phyloP scores from a whole-genome alignment of 1,284 basidiomycete species.

The Microbotryum scabiosae region DNA sequence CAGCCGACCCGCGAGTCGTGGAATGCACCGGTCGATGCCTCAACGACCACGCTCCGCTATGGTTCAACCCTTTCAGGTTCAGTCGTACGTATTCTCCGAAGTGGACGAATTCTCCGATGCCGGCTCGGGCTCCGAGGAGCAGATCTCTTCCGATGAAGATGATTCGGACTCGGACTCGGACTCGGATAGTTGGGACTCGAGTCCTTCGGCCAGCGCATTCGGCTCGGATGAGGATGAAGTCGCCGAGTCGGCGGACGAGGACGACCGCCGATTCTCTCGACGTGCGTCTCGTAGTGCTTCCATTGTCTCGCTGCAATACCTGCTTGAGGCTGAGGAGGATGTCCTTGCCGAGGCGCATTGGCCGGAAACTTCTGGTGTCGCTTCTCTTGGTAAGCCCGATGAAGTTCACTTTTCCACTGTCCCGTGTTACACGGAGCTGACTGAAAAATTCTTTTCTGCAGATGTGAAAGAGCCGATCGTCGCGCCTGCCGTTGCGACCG shows the following conservation, averaged over 20 bases:
- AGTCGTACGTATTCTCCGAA: not conserved
- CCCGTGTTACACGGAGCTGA: no score
- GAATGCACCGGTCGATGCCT: not conserved
- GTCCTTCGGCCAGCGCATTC: no score
- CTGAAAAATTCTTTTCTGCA: no score
- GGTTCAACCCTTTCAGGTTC: no score
- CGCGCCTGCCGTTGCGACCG: no score
- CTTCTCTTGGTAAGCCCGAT: no score
- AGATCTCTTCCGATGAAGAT: not conserved
- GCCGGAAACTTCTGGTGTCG: no score
- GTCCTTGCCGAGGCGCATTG: not conserved
- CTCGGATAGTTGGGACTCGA: not conserved
- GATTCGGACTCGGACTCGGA: not conserved
- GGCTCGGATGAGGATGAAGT: slow-evolving; percentile 5
- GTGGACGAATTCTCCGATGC: not conserved
- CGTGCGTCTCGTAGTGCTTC: slow-evolving; percentile 21
- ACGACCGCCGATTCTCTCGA: slow-evolving; percentile 4
- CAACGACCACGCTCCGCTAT: not conserved
- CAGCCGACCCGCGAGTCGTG: not conserved
- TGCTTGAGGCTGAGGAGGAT: slow-evolving; percentile 20
- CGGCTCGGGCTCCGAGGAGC: not conserved
- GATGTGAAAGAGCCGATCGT: no score
- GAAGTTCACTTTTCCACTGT: no score
- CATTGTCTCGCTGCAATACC: slow-evolving; percentile 22
- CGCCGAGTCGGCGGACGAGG: slow-evolving; percentile 6